These are phyloP conservation scores for Ophiostoma angusticollis DNA, from an alignment of 2,329 filamentous ascomycete species.

Conservation along the genomic window DNA sequence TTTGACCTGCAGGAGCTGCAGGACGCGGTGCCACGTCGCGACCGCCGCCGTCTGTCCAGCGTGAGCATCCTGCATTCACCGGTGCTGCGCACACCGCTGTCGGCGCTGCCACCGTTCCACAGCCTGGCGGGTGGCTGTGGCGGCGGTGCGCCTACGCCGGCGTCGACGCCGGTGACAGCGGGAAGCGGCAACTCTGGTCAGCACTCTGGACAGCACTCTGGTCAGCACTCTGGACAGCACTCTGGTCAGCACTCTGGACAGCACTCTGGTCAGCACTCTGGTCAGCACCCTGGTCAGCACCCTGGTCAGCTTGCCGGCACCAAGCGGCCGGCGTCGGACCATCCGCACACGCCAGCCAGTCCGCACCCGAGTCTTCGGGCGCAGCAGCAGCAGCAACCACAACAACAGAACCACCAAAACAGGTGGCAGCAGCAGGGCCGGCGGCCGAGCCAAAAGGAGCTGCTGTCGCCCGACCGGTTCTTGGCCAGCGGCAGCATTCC, in stretches of 20 bases:
- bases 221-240: not conserved
- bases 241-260: conserved; percentile 12
- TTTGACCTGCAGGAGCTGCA: conserved; percentile 38
- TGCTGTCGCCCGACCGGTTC: conserved; percentile 4
- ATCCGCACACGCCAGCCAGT: conserved; percentile 2
- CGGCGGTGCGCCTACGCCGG: not conserved
- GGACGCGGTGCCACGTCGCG: conserved; percentile 29
- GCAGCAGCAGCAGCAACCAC: too few relatives aligned
- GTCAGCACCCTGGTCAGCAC: too few relatives aligned
- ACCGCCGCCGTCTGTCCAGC: conserved; percentile 5
- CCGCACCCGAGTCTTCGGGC: conserved; percentile 4
- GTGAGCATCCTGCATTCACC: conserved; percentile 11
- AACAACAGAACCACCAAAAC: not conserved
- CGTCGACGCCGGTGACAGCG: not conserved
- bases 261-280: conserved; percentile 7
- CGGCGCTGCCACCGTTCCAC: not conserved
- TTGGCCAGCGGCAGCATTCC: conserved; percentile 16
- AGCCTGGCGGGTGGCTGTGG: too few relatives aligned
- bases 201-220: conserved; percentile 11
- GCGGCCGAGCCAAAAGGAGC: conserved; percentile 4
- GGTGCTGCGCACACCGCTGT: conserved; percentile 5
- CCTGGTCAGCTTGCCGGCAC: not conserved
- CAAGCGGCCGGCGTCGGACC: conserved; percentile 8
- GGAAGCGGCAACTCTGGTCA: conserved; percentile 8
- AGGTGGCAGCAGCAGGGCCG: not conserved